These are phyloP conservation scores for Tulasnella sp. DNA, from an alignment of 768 basidiomycete species.

Conservation along the genomic window DNA sequence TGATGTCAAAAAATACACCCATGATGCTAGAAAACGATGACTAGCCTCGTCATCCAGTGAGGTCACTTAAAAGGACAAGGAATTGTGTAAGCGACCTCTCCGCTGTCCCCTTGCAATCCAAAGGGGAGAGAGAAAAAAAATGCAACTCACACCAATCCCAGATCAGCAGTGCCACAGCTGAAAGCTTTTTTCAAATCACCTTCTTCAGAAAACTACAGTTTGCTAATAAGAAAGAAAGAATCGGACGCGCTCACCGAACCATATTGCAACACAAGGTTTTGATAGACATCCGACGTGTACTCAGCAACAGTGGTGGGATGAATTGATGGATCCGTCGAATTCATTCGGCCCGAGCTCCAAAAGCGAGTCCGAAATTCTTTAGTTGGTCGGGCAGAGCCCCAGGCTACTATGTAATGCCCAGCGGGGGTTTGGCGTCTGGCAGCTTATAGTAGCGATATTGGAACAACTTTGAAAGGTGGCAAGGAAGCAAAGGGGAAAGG, in stretches of 20 bases:
- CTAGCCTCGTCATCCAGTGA: background rate
- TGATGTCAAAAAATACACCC: background rate
- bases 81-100: no score
- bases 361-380: no score
- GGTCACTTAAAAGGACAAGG: background rate
- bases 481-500: no score
- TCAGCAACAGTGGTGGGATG: background rate
- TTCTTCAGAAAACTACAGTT: no score
- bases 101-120: no score
- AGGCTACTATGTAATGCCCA: background rate
- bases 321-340: no score
- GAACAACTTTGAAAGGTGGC: no score
- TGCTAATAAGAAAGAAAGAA: no score
- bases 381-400: no score
- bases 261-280: background rate
- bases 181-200: background rate
- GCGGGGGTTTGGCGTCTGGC: no score
- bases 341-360: no score
- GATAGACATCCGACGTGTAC: background rate
- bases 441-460: no score
- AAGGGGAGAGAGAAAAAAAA: background rate
- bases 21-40: background rate
- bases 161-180: background rate
- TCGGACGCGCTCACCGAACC: background rate
- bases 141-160: slow-evolving; percentile 9